A percentile compares a stretch with the other conserved stretches of the same genome.
These are phyloP conservation scores for Ophiostoma australiae DNA, from an alignment of 2,329 filamentous ascomycete species.

Conservation along the genomic window DNA sequence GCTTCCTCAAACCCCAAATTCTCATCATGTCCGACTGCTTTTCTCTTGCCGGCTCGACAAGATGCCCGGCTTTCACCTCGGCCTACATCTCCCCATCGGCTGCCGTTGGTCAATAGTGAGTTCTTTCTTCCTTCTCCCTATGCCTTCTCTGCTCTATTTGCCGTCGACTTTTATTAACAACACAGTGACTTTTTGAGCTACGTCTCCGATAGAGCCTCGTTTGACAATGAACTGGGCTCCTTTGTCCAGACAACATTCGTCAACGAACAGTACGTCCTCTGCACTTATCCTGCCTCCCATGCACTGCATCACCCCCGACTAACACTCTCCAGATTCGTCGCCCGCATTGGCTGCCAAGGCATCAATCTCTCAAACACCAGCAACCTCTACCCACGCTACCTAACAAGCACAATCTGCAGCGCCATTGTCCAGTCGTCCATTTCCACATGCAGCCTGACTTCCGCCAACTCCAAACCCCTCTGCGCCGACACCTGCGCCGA, in stretches of 20 bases:
- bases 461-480: slow-evolving; percentile 63
- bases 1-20: neutral
- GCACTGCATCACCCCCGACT: neutral
- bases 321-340: slow-evolving; percentile 61
- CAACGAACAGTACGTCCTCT: slow-evolving; percentile 61
- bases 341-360: slow-evolving; percentile 71
- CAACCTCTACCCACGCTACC: slow-evolving; percentile 86
- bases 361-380: slow-evolving; percentile 74
- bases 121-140: neutral
- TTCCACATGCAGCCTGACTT: slow-evolving; percentile 59
- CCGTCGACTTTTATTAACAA: slow-evolving; percentile 10
- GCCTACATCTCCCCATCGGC: slow-evolving; percentile 60
- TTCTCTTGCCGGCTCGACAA: slow-evolving; percentile 62
- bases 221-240: slow-evolving; percentile 67
- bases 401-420: slow-evolving; percentile 88
- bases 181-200: slow-evolving; percentile 75
- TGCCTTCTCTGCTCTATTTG: neutral
- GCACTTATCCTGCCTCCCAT: too few relatives aligned
- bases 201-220: slow-evolving; percentile 70
- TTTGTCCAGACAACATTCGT: slow-evolving; percentile 75
- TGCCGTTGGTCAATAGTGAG: slow-evolving; percentile 31
- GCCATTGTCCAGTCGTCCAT: slow-evolving; percentile 87
- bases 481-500: slow-evolving; percentile 84
- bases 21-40: slow-evolving; percentile 48
- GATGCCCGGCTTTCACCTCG: slow-evolving; percentile 66